Base-by-base conservation (phyloP, 768 basidiomycete genomes). In the Termitomyces eurrhizus region DNA sequence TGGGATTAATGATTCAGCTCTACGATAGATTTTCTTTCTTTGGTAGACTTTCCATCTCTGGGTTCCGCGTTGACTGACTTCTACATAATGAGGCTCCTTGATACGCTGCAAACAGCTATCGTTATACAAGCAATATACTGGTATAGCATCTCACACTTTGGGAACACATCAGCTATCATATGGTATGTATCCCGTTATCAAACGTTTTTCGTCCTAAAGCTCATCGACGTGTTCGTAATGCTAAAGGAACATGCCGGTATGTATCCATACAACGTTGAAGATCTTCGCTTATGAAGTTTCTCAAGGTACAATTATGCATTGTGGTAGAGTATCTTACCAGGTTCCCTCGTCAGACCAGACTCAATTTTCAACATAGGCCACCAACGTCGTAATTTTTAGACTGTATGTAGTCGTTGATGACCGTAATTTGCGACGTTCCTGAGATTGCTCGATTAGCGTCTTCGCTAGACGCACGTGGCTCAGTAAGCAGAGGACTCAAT, bases 401-500 rank as follows among this genome's bases (percentile, higher is more conserved):
- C 49, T 58, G 57, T 58, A 37, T 32, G 48, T 8, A 18, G 18
- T 33, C 13, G 21, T 8, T n/a, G n/a, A 26, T 32, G 9, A 4
- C 26, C 5, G 11, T 9, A 1, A 42, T 12, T 21, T 21, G 1
- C 3, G 16, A 33, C 24, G 13, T 14, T 32, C 6, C 26, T 49
- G 3, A 51, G 13, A 24, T n/a, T 52, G 24, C 18, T 14, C 35
- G 4, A 18, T 21, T 13, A 44, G 57, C 13, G 13, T 58, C 37
- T 51, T 58, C 29, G 48, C 39, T 12, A 58, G 57, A 49, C 48
- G 57, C 9, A 21, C 39, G n/a, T 58, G 57, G 39, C n/a, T 58
- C 9, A 49, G 57, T 52, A 18, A 52, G 57, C 32, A 7, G 6
- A 24, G 7, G 9, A 7, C 1, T 42, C 2, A 14, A 50, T 50